Conservation (phyloP, 306 rosid species). For the Comarum palustre region DNA sequence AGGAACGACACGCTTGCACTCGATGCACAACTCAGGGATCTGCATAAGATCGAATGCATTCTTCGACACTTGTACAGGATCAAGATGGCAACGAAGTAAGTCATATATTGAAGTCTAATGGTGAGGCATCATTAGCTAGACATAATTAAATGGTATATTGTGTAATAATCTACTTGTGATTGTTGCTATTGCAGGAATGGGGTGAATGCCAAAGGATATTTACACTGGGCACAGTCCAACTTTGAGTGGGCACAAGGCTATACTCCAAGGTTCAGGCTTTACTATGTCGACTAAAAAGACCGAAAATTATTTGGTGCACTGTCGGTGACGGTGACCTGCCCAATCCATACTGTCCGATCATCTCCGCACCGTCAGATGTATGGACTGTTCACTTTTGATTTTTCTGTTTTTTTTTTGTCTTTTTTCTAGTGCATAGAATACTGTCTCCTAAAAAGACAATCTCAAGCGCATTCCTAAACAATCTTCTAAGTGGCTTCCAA, state of each 20-base stretch:
- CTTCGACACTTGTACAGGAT: slow-evolving; percentile 17
- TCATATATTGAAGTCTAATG: background rate
- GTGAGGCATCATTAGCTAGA: background rate
- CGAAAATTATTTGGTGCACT: no score
- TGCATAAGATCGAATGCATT: slow-evolving; percentile 16
- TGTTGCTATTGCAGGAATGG: slow-evolving; percentile 21
- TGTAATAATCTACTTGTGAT: background rate
- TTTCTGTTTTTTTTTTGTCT: no score
- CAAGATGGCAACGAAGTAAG: slow-evolving; percentile 28
- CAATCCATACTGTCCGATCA: no score
- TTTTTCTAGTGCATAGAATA: no score
- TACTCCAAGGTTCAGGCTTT: slow-evolving; percentile 17
- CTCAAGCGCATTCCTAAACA: slow-evolving; percentile 18
- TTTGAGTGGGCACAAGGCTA: slow-evolving; percentile 28
- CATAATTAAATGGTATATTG: background rate
- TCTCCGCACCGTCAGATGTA: no score
- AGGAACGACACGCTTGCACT: background rate
- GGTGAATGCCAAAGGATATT: slow-evolving; percentile 32
- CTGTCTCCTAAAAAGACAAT: no score
- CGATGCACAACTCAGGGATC: slow-evolving; percentile 20
- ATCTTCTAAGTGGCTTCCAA: slow-evolving; percentile 3
- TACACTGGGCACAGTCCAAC: slow-evolving; percentile 23
- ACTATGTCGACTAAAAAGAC: slow-evolving; percentile 24
- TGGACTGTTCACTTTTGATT: no score
- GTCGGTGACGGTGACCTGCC: no score